phyloP scores from a whole-genome alignment of 1,139 yeast species.

The Pneumocystis oryctolagi region DNA sequence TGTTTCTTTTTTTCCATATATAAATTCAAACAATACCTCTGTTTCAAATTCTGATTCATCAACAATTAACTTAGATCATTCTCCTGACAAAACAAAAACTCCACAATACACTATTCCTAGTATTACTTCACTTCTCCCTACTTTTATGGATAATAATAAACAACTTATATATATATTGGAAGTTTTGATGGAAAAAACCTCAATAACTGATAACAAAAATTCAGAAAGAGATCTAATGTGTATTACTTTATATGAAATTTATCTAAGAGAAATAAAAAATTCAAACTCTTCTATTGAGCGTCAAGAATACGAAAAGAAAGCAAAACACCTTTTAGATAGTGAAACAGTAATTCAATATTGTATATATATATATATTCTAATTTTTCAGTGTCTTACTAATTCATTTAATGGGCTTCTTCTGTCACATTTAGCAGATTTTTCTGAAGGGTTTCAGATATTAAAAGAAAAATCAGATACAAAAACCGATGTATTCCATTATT shows the following conservation, averaged over 20 bases:
- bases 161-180: constrained; percentile 89
- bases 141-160: constrained; percentile 68
- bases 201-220: constrained; percentile 8
- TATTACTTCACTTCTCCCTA: constrained; percentile 73
- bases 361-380: constrained; percentile 1
- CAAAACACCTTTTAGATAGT: constrained; percentile 33
- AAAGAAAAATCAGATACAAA: constrained; percentile 37
- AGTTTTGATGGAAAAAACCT: constrained; percentile 38
- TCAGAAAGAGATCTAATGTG: constrained; percentile 41
- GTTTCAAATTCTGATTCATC: constrained; percentile 5
- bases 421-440: constrained; percentile 17
- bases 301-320: constrained; percentile 50
- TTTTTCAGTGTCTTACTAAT: constrained; percentile 27
- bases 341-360: constrained; percentile 23
- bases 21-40: constrained; percentile 4
- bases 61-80: constrained; percentile 6
- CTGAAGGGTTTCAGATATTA: constrained; percentile 23
- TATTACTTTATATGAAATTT: constrained; percentile 69
- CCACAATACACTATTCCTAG: constrained; percentile 41
- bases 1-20: constrained; percentile 5
- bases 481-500: constrained; percentile 50
- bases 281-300: constrained; percentile 26
- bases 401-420: constrained; percentile 17
- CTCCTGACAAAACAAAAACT: not conserved
- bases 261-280: constrained; percentile 44